A percentile compares a stretch with the other conserved stretches of the same genome.
Conservation (phyloP, 1,284 basidiomycete species). For the Puccinia hordei region DNA sequence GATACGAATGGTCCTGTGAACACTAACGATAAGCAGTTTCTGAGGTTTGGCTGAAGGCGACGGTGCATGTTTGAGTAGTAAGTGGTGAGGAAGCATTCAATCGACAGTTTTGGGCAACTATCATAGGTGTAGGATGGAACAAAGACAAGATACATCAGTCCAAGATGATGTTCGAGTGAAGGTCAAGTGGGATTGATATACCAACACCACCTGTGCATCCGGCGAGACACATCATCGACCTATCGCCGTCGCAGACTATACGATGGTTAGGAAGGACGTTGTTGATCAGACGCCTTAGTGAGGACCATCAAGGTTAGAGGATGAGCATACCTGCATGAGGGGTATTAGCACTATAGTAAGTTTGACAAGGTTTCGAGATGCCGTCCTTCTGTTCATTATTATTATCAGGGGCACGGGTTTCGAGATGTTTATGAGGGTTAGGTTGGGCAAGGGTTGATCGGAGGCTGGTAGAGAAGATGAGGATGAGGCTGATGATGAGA, state of each 20-base stretch:
- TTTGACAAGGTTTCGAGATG: background rate
- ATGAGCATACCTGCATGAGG: background rate
- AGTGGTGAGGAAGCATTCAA: background rate
- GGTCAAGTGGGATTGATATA: background rate
- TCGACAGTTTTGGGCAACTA: background rate
- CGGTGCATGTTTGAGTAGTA: background rate
- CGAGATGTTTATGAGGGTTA: background rate
- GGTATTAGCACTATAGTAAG: constrained; percentile 4
- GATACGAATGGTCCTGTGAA: background rate
- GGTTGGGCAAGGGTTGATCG: background rate
- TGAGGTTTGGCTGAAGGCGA: background rate
- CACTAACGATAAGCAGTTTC: background rate
- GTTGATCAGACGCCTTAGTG: background rate
- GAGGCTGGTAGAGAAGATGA: background rate
- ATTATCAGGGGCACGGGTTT: background rate
- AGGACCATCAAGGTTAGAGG: background rate
- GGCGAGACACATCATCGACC: background rate
- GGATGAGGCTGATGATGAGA: background rate
- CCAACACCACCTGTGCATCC: constrained; percentile 5
- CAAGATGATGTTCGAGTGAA: background rate
- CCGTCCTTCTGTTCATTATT: background rate
- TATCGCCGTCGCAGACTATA: background rate
- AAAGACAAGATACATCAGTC: background rate
- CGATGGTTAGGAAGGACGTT: too few species aligned
- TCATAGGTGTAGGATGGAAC: background rate